Evolutionary conservation across 2,329 filamentous ascomycete genomes (phyloP).

Genomic region (Curvularia spicifera): DNA sequence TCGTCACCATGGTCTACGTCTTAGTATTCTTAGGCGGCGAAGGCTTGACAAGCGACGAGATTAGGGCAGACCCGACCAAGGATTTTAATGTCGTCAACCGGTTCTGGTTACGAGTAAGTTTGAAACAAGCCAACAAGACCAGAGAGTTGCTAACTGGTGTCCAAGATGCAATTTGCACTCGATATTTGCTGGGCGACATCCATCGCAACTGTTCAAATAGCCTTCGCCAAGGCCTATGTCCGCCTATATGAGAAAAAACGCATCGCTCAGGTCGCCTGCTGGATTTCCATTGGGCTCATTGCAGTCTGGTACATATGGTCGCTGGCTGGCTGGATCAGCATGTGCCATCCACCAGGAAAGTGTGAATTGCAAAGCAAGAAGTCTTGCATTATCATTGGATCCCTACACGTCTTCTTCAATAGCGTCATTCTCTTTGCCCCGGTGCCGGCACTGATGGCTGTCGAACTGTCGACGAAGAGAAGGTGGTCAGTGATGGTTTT

Average conservation of each 20-base stretch:
- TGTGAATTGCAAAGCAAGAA: conserved; percentile 25
- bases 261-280: conserved; percentile 15
- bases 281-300: conserved; percentile 19
- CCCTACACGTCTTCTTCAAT: conserved; percentile 30
- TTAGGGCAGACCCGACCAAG: conserved; percentile 19
- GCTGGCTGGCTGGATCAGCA: conserved; percentile 24
- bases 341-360: conserved; percentile 27
- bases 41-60: conserved; percentile 21
- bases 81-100: conserved; percentile 13
- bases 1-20: conserved; percentile 26
- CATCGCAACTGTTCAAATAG: conserved; percentile 28
- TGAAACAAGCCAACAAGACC: not conserved
- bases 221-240: conserved; percentile 27
- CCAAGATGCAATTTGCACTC: conserved; percentile 29
- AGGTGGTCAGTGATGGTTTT: conserved; percentile 19
- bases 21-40: conserved; percentile 29
- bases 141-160: conserved; percentile 4
- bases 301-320: conserved; percentile 26
- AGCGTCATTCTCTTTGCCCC: conserved; percentile 20
- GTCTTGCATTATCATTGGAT: conserved; percentile 27
- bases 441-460: conserved; percentile 21
- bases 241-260: conserved; percentile 24
- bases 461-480: conserved; percentile 21
- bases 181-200: conserved; percentile 33
- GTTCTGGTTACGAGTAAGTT: conserved; percentile 23